Evolutionary conservation across 148 eudicot species (phyloP).

Genomic region (Simmondsia chinensis): DNA sequence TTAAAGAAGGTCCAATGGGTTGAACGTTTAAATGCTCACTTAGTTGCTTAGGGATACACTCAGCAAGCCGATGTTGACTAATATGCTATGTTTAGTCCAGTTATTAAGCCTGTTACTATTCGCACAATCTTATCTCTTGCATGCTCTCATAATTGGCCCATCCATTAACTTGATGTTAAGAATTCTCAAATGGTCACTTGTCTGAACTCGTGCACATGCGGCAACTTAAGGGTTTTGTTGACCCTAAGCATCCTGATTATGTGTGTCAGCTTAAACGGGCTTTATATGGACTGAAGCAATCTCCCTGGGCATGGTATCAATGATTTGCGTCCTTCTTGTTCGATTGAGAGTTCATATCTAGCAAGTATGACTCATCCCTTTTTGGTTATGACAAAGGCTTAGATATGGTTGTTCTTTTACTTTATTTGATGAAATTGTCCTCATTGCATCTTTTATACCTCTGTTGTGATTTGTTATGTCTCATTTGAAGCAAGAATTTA

Average conservation of each 20-base stretch:
- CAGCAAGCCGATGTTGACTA: no score
- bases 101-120: no score
- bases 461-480: no score
- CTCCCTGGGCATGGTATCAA: not conserved
- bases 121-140: no score
- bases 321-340: not conserved
- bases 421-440: not conserved
- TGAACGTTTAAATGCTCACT: no score
- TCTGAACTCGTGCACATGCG: not conserved
- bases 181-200: not conserved
- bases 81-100: no score
- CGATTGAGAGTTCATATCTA: not conserved
- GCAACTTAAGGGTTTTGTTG: not conserved
- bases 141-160: no score
- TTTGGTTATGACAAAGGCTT: not conserved
- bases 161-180: no score
- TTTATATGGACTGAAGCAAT: not conserved
- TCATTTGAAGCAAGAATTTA: no score
- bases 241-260: not conserved
- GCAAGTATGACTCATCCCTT: not conserved
- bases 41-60: no score
- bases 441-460: no score
- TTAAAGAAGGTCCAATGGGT: no score
- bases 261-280: not conserved
- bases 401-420: not conserved